Percentiles rank a stretch among this genome's conserved stretches.
Conservation (phyloP, 495 filamentous ascomycete genomes). For the Aspergillus cavernicola region DNA sequence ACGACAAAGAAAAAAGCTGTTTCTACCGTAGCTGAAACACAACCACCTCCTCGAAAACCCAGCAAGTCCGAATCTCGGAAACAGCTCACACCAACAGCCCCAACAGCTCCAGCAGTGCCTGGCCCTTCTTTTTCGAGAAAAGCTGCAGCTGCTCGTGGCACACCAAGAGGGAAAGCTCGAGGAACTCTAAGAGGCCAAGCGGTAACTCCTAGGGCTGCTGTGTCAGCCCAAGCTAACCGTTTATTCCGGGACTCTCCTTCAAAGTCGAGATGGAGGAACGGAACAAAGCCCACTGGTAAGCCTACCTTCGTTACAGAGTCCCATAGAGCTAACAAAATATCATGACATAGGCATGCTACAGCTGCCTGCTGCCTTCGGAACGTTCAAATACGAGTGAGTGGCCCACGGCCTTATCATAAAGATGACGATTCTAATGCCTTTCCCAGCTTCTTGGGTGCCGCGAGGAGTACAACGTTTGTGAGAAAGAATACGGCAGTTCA, state of each 20-base stretch:
- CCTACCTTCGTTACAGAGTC: neutral
- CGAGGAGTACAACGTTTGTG: constrained; percentile 4
- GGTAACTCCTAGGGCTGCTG: neutral
- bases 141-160: neutral
- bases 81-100: neutral
- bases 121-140: neutral
- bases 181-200: constrained; percentile 5
- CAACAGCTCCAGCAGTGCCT: neutral
- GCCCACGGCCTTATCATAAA: neutral
- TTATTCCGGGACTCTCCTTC: constrained; percentile 20
- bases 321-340: neutral
- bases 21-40: neutral
- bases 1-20: neutral
- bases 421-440: neutral
- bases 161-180: neutral
- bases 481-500: neutral
- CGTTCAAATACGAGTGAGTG: constrained; percentile 25
- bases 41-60: neutral
- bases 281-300: constrained; percentile 18
- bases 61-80: constrained; percentile 2
- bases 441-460: constrained; percentile 20
- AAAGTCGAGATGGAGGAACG: constrained; percentile 24
- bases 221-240: constrained; percentile 5
- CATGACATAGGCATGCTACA: constrained; percentile 11
- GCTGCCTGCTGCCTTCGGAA: constrained; percentile 18